A percentile compares a stretch with the other conserved stretches of the same genome.
Conservation (phyloP, 805 yeast species). For the Saccharomycopsis sp. region DNA sequence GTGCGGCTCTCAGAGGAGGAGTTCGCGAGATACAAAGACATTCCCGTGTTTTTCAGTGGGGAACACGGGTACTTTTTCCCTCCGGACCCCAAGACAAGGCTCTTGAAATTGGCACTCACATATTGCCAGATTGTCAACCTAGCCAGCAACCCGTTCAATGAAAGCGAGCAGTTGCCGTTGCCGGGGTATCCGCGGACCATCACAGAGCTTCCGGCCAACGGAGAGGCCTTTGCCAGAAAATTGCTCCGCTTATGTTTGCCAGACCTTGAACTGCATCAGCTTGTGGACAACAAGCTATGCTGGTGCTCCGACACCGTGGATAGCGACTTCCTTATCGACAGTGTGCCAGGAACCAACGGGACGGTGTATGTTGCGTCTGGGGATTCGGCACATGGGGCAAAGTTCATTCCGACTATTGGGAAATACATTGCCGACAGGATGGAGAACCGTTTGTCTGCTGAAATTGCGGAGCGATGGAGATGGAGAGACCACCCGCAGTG, state of each 20-base stretch:
- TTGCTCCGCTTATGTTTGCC: constrained; percentile 33
- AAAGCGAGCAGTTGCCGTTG: constrained; percentile 24
- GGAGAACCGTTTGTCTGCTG: constrained; percentile 27
- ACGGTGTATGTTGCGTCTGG: constrained; percentile 37
- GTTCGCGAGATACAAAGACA: constrained; percentile 29
- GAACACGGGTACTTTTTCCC: constrained; percentile 42
- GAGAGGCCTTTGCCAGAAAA: constrained; percentile 26
- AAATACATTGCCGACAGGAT: constrained; percentile 33
- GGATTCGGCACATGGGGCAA: constrained; percentile 43
- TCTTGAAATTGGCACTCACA: constrained; percentile 31
- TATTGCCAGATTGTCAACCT: constrained; percentile 27
- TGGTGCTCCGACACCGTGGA: constrained; percentile 39
- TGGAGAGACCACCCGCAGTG: constrained; percentile 26
- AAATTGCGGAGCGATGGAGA: constrained; percentile 27
- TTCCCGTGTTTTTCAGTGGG: constrained; percentile 39
- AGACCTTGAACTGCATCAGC: constrained; percentile 32
- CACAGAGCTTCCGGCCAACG: constrained; percentile 31
- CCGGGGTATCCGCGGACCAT: constrained; percentile 30
- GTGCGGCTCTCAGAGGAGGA: constrained; percentile 32
- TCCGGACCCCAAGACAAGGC: constrained; percentile 34
- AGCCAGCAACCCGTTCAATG: constrained; percentile 21
- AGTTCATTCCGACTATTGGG: constrained; percentile 42
- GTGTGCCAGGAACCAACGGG: constrained; percentile 27
- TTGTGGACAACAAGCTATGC: constrained; percentile 32
- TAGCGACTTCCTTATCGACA: constrained; percentile 36